Evolutionary conservation across 352 stramenopile genomes (phyloP), one percentile per base, ranked within the genome.

Genomic region (Sclerospora graminicola): DNA sequence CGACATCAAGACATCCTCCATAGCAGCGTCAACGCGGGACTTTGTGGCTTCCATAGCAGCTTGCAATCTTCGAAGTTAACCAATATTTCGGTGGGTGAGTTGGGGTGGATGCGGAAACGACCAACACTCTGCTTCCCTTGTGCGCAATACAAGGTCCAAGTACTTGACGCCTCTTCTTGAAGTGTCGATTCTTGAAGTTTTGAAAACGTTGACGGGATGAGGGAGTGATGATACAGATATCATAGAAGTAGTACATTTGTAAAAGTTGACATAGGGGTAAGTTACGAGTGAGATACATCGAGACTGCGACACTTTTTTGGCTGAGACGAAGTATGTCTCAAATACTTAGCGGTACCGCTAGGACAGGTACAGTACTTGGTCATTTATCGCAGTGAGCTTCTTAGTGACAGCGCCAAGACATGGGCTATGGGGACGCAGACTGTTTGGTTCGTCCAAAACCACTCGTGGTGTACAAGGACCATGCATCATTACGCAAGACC

Each of bases 171-270:
- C 46, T 35, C 16, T 40, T 35, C 38, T 60, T 60, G 39, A 60
- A 60, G 51, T 54, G 39, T 54, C 51, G 27, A 59, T 45, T 48
- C 2, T 29, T 10, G 11, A 5, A 16, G 24, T 27, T 20, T 52
- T 32, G 19, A 35, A 11, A 24, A 52, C 47, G 42, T 57, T 47
- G 49, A 57, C 49, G n/a, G 5, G 21, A 21, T 9, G 5, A 9
- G 20, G 18, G 19, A 8, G 18, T 29, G 20, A 27, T 5, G 0
- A 43, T 37, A 48, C 30, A 48, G 19, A 24, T 13, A 1, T 7
- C 2, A 29, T 3, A 39, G n/a, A 16, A n/a, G 28, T 42, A 20
- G 29, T 48, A 48, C 18, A 11, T 2, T 26, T 24, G 2, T 0
- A 26, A 21, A 49, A 45, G 48, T 55, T 24, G n/a, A 30, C 48